phyloP scores from a whole-genome alignment of 192 early-diverging fungal genomes.

The Podila epicladia region DNA sequence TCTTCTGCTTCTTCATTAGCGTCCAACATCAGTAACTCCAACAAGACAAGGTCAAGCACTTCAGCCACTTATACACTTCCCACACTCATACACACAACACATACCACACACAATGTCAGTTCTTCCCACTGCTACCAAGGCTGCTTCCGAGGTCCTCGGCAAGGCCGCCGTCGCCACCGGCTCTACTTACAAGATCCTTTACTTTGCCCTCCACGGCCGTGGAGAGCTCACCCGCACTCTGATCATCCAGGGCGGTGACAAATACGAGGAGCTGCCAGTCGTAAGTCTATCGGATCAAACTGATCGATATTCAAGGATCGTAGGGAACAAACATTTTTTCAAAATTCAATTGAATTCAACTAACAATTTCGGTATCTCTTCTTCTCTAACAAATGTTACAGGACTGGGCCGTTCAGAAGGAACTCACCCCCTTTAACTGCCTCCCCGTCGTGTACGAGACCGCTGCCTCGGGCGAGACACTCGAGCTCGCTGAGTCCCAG shows the following conservation, averaged over 20 bases:
- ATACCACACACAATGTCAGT: neutral
- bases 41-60: constrained; percentile 11
- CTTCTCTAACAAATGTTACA: neutral
- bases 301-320: no score
- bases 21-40: neutral
- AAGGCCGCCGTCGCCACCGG: constrained; percentile 10
- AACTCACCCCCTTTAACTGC: constrained; percentile 52
- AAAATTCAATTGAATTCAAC: neutral
- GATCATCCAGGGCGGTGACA: constrained; percentile 16
- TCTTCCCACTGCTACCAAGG: neutral
- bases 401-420: constrained; percentile 60
- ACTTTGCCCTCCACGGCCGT: constrained; percentile 36
- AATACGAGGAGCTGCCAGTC: constrained; percentile 22
- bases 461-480: constrained; percentile 27
- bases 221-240: constrained; percentile 30
- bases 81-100: no score
- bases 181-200: constrained; percentile 31
- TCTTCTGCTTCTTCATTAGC: neutral
- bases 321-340: neutral
- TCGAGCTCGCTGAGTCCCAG: constrained; percentile 42
- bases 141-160: neutral
- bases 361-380: no score
- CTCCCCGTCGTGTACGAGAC: constrained; percentile 62
- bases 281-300: constrained; percentile 10
- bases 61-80: neutral